Percentiles rank a stretch among this genome's conserved stretches.
Evolutionary conservation across 1,139 yeast species (phyloP).

Genomic region (Yamadazyma sp.): DNA sequence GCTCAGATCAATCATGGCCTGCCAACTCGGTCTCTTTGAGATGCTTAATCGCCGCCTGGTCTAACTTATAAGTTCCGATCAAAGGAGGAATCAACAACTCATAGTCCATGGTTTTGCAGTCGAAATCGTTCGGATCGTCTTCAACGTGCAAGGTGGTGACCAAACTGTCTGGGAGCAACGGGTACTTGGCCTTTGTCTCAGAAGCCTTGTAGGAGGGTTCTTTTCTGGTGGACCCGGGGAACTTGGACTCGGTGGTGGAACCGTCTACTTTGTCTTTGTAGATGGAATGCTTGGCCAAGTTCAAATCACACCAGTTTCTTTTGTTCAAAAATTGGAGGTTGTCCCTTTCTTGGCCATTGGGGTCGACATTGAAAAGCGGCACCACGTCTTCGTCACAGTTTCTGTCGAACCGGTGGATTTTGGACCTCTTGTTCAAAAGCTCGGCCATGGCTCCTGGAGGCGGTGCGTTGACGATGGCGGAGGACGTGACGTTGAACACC

Average conservation of each 20-base stretch:
- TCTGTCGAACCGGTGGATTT: constrained; percentile 62
- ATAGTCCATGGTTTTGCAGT: constrained; percentile 63
- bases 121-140: constrained; percentile 48
- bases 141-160: constrained; percentile 76
- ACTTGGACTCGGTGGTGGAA: constrained; percentile 18
- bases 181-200: constrained; percentile 40
- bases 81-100: constrained; percentile 71
- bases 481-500: constrained; percentile 79
- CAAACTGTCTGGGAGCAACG: constrained; percentile 57
- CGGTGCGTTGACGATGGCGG: constrained; percentile 90
- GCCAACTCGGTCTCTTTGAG: constrained; percentile 7
- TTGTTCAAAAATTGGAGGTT: constrained; percentile 68
- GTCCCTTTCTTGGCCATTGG: constrained; percentile 54
- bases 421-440: constrained; percentile 63
- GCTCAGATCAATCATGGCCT: too few species aligned
- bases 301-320: constrained; percentile 70
- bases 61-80: constrained; percentile 33
- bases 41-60: constrained; percentile 37
- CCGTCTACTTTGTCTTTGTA: constrained; percentile 19
- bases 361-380: constrained; percentile 64
- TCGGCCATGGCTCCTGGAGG: constrained; percentile 87
- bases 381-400: constrained; percentile 79
- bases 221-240: constrained; percentile 30
- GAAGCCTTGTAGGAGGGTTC: constrained; percentile 10
- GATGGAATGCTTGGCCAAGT: constrained; percentile 36